Evolutionary conservation across 306 rosid genomes (phyloP).

Genomic region (Gastrolobium villosum): DNA sequence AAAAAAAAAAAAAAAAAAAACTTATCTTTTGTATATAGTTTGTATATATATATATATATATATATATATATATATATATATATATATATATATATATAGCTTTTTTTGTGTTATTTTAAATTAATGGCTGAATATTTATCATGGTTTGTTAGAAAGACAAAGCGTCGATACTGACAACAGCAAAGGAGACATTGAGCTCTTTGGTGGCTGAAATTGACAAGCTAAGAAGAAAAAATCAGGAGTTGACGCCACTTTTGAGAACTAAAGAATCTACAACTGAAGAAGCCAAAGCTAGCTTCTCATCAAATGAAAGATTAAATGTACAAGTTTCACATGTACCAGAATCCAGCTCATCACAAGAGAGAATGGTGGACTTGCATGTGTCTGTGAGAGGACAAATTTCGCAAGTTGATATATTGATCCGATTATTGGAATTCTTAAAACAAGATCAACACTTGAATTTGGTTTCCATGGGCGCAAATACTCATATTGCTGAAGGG

Average conservation of each 20-base stretch:
- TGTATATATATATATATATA: neutral
- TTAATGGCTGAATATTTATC: constrained; percentile 14
- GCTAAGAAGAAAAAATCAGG: constrained; percentile 64
- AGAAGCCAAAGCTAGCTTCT: constrained; percentile 33
- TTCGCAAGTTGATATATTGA: constrained; percentile 58
- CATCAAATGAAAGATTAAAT: constrained; percentile 58
- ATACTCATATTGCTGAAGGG: constrained; percentile 53
- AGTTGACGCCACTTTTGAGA: constrained; percentile 51
- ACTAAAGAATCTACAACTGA: constrained; percentile 42
- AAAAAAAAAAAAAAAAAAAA: too few species aligned
- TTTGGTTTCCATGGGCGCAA: constrained; percentile 74
- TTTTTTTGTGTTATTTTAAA: neutral
- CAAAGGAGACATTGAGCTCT: constrained; percentile 70
- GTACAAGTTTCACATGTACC: constrained; percentile 58
- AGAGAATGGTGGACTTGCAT: constrained; percentile 62
- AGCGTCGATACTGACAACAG: constrained; percentile 74
- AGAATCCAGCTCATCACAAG: constrained; percentile 63
- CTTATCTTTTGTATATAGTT: too few species aligned
- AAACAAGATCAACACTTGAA: constrained; percentile 57
- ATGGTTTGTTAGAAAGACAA: constrained; percentile 76
- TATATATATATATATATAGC: neutral
- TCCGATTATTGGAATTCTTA: constrained; percentile 75
- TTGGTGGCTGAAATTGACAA: constrained; percentile 66
- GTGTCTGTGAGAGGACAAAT: constrained; percentile 64
- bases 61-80: neutral